Conservation (phyloP, 768 basidiomycete genomes). For the Amanita pseudoporphyria region DNA sequence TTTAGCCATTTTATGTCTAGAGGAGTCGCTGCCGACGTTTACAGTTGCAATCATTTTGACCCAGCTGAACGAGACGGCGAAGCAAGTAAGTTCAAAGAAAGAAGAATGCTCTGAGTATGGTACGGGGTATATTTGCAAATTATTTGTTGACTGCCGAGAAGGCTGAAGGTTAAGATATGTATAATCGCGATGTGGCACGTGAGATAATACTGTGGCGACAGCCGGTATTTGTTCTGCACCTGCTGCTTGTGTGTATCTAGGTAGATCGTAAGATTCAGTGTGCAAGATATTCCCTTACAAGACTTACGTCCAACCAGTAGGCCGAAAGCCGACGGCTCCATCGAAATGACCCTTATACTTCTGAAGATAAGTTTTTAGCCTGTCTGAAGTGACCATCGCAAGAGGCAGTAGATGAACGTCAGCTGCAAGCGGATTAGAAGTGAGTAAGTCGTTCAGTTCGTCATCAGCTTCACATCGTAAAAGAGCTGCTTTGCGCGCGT, state of each 20-base stretch:
- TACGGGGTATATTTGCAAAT: slow-evolving; percentile 69
- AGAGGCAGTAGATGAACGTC: slow-evolving; percentile 85
- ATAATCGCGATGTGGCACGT: slow-evolving; percentile 58
- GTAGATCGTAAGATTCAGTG: neutral
- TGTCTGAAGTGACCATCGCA: slow-evolving; percentile 62
- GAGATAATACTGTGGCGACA: slow-evolving; percentile 59
- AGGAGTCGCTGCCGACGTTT: slow-evolving; percentile 66
- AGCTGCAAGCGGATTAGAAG: slow-evolving; percentile 63
- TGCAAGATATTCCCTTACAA: neutral
- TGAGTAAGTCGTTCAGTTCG: slow-evolving; percentile 72
- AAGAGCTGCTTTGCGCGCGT: slow-evolving; percentile 72
- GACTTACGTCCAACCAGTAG: slow-evolving; percentile 96
- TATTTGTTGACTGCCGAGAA: slow-evolving; percentile 59
- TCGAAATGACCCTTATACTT: slow-evolving; percentile 64
- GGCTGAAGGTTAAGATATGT: slow-evolving; percentile 58
- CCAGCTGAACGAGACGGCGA: slow-evolving; percentile 84
- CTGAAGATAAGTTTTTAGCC: slow-evolving; percentile 66
- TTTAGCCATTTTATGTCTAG: slow-evolving; percentile 75
- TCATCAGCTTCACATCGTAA: slow-evolving; percentile 78
- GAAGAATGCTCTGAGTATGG: slow-evolving; percentile 96
- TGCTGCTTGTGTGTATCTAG: slow-evolving; percentile 56
- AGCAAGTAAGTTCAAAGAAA: slow-evolving; percentile 92
- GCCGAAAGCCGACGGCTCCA: slow-evolving; percentile 74
- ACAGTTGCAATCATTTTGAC: slow-evolving; percentile 92
- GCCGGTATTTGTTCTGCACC: slow-evolving; percentile 55